Evolutionary conservation across 2,329 filamentous ascomycete genomes (phyloP), one percentile per base, ranked within the genome.

Genomic region (Xenosphaeropsis pyriputrescens): DNA sequence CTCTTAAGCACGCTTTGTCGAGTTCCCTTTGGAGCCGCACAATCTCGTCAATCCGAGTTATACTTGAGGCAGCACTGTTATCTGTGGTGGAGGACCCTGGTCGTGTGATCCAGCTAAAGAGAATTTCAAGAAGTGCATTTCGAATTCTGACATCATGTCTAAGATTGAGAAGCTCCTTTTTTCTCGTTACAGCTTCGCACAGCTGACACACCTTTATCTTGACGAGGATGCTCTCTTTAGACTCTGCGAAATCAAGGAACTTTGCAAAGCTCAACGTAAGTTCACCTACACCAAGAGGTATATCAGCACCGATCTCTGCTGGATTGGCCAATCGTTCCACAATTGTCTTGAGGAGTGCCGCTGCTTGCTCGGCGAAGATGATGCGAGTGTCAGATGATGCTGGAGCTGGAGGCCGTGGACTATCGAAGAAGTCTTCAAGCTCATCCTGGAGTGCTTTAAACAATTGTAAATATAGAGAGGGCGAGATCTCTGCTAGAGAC

Each of bases 161-260:
- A 9, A 82, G 58, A 46, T 79, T 81, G 32, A 82, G 57, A 36
- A 80, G 69, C 47, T 82, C 76, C 47, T 79, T 81, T 45, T 75
- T 69, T 52, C 69, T 71, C 11, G 70, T 76, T 26, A 81, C 68
- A 3, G 68, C 68, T 46, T 81, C 77, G 41, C 70, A 78, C 6
- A 82, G 56, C 46, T 80, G 74, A 47, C 77, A 81, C 31, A 79
- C 72, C 47, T 77, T 75, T 49, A 80, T 79, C 50, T 79, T 81
- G 33, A 80, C 74, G 38, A 74, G 64, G 13, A 79, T 51, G 15
- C 67, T 71, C 45, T 64, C 70, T 7, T 64, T 55, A 3, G 65
- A 51, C 7, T 72, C 57, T 5, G 68, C 67, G 14, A 17, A 14
- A 44, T 79, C 72, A 31, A 81, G 54, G 43, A 79, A 81, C 44